A percentile compares a stretch with the other conserved stretches of the same genome.
Evolutionary conservation across 2,329 filamentous ascomycete species (phyloP).

Genomic region (Colletotrichum sp.): DNA sequence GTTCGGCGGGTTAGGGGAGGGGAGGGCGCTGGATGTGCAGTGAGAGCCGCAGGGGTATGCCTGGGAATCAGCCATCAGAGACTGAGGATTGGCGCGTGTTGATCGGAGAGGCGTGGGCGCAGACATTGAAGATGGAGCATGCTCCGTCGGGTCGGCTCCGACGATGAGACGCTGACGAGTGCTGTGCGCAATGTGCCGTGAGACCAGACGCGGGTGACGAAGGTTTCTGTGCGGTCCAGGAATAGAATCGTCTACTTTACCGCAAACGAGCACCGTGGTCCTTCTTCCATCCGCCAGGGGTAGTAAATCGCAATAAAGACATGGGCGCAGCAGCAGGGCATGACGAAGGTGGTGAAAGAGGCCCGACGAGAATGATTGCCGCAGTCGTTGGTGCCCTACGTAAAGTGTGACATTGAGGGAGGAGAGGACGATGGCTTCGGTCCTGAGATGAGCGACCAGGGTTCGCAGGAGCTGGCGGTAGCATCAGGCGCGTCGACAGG

Average conservation of each 20-base stretch:
- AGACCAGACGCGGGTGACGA: not conserved
- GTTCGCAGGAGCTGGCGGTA: not conserved
- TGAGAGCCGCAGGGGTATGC: slow-evolving; percentile 10
- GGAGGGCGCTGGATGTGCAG: not conserved
- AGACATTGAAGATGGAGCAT: not conserved
- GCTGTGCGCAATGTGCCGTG: not conserved
- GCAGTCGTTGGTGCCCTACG: not conserved
- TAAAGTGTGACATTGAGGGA: not conserved
- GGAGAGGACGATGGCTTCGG: not conserved
- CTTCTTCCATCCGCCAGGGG: not conserved
- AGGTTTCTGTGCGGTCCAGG: not conserved
- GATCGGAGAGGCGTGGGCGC: not conserved
- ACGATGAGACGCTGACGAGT: slow-evolving; percentile 3
- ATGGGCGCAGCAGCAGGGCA: not conserved
- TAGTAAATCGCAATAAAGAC: not conserved
- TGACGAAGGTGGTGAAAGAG: not conserved
- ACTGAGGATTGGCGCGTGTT: not conserved
- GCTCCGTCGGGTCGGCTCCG: slow-evolving; percentile 14
- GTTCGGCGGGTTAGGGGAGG: not conserved
- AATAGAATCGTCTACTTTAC: not conserved
- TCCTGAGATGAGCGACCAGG: not conserved
- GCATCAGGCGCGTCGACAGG: not conserved
- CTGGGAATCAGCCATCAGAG: not conserved
- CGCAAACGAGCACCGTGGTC: not conserved
- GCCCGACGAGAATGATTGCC: not conserved